Base-by-base conservation (phyloP, 345 rosid species). In the Alliaria petiolata region DNA sequence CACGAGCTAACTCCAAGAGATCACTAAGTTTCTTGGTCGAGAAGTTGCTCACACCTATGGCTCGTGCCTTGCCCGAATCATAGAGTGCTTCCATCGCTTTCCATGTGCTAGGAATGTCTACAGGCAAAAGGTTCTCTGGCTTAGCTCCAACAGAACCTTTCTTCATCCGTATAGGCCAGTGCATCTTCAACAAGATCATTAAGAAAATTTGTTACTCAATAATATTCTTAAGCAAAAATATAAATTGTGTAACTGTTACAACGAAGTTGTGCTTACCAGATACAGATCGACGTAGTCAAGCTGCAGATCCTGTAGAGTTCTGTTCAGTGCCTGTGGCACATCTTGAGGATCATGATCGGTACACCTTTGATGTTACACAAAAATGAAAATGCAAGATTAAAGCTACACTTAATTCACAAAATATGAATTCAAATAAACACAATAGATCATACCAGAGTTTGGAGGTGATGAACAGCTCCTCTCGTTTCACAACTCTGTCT, bases 1-100 rank as follows among this genome's bases (percentile, higher is more conserved):
- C 81, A 5, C 84, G 87, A 4, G 89, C 98, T 17, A 78, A 76
- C 62, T 82, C 89, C 56, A 88, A 68, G 79, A 92, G 80, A 69
- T 85, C 79, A 8, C 69, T 87, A 49, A 92, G 79, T 76, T 90
- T 92, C 89, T 90, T 88, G 58, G 86, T 61, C 19, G 96, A 88
- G 82, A 92, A 92, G 59, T 88, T 92, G 63, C 98, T 89, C 26
- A 90, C 90, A 35, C 96, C 96, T 42, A 90, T 77, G 17, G 91
- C 97, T 61, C 84, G 76, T 68, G 89, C 86, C 79, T 88, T 87
- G 49, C 92, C 90, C 6, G 92, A 81, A 72, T 85, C 89, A 62
- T 77, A 82, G 12, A 84, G 78, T 38, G 83, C 71, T 79, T 93
- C 98, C 98, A 93, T 83, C 1, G 93, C 90, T 69, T 61, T 79